phyloP scores from a whole-genome alignment of 2,329 filamentous ascomycete species.

The Harringtonia lauricola region DNA sequence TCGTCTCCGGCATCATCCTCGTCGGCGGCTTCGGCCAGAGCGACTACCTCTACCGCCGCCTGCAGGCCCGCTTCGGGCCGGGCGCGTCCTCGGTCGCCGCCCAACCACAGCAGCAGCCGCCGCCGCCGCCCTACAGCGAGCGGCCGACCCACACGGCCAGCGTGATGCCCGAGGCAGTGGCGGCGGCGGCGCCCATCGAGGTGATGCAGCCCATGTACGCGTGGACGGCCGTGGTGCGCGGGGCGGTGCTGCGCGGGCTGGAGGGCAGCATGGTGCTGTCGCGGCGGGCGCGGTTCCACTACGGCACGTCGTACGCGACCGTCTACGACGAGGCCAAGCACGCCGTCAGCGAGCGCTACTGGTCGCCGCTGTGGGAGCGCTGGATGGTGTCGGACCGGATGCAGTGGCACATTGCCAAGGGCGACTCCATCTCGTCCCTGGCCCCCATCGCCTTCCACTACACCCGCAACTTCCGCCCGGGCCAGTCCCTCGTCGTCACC shows the following conservation, averaged over 20 bases:
- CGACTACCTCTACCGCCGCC: conserved; percentile 60
- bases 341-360: conserved; percentile 62
- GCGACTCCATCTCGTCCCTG: conserved; percentile 62
- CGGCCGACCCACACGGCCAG: conserved; percentile 50
- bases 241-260: conserved; percentile 62
- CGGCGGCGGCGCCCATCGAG: conserved; percentile 48
- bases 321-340: conserved; percentile 70
- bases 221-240: conserved; percentile 71
- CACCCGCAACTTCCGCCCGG: conserved; percentile 71
- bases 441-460: conserved; percentile 74
- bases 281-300: conserved; percentile 62
- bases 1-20: conserved; percentile 64
- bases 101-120: conserved; percentile 20
- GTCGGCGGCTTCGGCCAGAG: conserved; percentile 76
- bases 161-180: conserved; percentile 14
- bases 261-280: conserved; percentile 73
- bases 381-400: conserved; percentile 79
- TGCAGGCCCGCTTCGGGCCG: conserved; percentile 60
- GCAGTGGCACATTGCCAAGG: conserved; percentile 79
- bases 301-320: conserved; percentile 72
- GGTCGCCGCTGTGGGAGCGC: conserved; percentile 68
- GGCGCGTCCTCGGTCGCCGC: not conserved
- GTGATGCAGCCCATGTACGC: conserved; percentile 76
- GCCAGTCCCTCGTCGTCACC: conserved; percentile 66
- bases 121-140: conserved; percentile 55